A percentile compares a stretch with the other conserved stretches of the same genome.
Conservation (phyloP, 345 rosid species). For the Eucalyptus decipiens region DNA sequence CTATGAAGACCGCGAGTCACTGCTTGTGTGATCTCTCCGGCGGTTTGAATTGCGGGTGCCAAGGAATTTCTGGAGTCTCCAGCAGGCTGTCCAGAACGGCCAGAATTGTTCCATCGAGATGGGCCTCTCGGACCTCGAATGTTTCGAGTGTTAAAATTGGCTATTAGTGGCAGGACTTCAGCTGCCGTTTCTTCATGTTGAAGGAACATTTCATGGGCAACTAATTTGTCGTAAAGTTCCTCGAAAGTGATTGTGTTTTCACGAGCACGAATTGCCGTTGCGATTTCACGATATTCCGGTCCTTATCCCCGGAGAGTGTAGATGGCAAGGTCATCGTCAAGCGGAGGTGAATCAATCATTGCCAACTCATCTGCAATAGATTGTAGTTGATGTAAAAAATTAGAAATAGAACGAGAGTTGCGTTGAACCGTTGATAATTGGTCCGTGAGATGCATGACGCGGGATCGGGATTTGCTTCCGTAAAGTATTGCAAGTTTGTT, state of each 20-base stretch:
- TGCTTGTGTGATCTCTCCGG: neutral
- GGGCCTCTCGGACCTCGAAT: neutral
- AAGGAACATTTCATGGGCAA: neutral
- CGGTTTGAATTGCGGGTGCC: neutral
- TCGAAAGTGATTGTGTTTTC: neutral
- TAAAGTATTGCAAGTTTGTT: neutral
- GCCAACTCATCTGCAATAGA: neutral
- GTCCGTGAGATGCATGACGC: neutral
- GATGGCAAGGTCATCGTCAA: neutral
- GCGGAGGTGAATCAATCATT: neutral
- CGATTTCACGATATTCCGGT: neutral
- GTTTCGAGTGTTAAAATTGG: neutral
- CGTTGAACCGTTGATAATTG: neutral
- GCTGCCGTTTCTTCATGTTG: neutral
- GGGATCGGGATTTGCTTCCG: neutral
- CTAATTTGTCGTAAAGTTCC: neutral
- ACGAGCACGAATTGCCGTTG: neutral
- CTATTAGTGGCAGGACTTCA: neutral
- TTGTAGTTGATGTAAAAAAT: neutral
- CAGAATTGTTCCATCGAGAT: neutral
- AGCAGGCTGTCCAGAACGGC: neutral
- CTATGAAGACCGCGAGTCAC: neutral
- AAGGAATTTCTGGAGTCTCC: neutral
- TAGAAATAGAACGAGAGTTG: neutral
- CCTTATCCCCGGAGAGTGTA: neutral